A percentile compares a stretch with the other conserved stretches of the same genome.
These are phyloP conservation scores for Plectosphaerella cucumerina DNA, from an alignment of 2,329 filamentous ascomycete species.

Conservation along the genomic window DNA sequence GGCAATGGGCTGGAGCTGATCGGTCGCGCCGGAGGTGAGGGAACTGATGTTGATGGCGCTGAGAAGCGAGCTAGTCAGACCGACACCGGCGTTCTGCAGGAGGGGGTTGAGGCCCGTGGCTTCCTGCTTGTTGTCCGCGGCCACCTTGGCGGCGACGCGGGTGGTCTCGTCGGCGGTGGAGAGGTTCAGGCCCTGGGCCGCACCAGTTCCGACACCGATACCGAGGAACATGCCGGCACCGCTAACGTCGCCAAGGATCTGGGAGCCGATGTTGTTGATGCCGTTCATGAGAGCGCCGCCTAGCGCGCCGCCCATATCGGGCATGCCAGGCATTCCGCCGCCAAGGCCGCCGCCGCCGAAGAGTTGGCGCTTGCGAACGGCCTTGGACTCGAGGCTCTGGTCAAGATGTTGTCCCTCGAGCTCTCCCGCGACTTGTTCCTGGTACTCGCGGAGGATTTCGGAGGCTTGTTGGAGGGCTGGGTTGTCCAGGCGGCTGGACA, in stretches of 20 bases:
- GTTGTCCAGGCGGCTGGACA: slow-evolving; percentile 6
- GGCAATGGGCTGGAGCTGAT: slow-evolving; percentile 14
- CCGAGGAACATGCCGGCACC: slow-evolving; percentile 17
- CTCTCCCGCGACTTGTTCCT: slow-evolving; percentile 2
- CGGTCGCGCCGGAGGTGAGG: slow-evolving; percentile 6
- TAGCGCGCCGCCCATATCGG: slow-evolving; percentile 5
- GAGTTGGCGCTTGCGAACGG: neutral
- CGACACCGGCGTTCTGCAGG: slow-evolving; percentile 23
- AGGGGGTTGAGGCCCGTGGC: slow-evolving; percentile 22
- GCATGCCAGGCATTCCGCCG: neutral
- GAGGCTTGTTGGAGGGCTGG: slow-evolving; percentile 7
- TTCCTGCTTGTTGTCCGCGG: slow-evolving; percentile 21
- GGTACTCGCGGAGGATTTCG: slow-evolving; percentile 8
- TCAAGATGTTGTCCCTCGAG: neutral
- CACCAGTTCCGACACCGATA: slow-evolving; percentile 18
- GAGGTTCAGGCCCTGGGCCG: slow-evolving; percentile 17
- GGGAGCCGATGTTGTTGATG: slow-evolving; percentile 8
- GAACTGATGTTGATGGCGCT: slow-evolving; percentile 16
- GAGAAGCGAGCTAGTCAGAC: slow-evolving; percentile 20
- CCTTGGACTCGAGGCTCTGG: neutral
- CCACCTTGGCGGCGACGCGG: slow-evolving; percentile 13
- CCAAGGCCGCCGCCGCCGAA: slow-evolving; percentile 1
- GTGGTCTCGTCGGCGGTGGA: slow-evolving; percentile 9
- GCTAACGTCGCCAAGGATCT: slow-evolving; percentile 8
- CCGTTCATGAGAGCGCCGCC: slow-evolving; percentile 9